Conservation (phyloP, 2,329 filamentous ascomycete genomes). For the Neurospora sp. region DNA sequence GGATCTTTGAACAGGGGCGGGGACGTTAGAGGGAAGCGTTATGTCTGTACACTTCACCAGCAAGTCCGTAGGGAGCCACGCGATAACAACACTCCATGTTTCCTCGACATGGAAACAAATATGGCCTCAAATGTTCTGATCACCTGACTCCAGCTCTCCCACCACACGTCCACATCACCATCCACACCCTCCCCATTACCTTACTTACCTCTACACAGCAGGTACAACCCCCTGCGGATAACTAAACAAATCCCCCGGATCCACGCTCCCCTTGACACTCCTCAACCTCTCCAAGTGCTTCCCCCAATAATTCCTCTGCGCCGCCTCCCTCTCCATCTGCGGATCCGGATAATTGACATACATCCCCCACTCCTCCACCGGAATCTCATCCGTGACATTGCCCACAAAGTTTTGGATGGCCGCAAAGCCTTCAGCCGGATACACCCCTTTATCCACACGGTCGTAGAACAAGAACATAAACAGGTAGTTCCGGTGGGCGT, state of each 20-base stretch:
- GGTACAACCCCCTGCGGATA: slow-evolving; percentile 28
- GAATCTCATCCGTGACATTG: slow-evolving; percentile 22
- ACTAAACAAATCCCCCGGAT: slow-evolving; percentile 29
- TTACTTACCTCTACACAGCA: slow-evolving; percentile 21
- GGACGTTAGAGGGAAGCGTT: neutral
- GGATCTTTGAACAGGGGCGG: neutral
- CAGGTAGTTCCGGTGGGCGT: slow-evolving; percentile 34
- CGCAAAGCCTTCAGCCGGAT: slow-evolving; percentile 25
- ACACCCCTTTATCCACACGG: slow-evolving; percentile 23
- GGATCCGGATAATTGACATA: slow-evolving; percentile 34
- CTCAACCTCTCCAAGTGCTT: slow-evolving; percentile 23
- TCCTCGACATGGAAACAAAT: neutral
- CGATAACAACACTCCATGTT: neutral
- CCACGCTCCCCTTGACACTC: slow-evolving; percentile 25
- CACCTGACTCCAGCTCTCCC: neutral
- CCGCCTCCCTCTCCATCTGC: slow-evolving; percentile 22
- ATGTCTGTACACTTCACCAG: neutral
- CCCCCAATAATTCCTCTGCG: slow-evolving; percentile 28
- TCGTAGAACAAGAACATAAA: slow-evolving; percentile 41
- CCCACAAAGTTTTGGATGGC: slow-evolving; percentile 25
- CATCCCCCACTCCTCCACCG: slow-evolving; percentile 25
- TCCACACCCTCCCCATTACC: slow-evolving; percentile 4
- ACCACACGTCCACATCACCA: neutral
- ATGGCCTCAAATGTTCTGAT: neutral
- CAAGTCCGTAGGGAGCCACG: neutral